Percentiles rank a stretch among this genome's conserved stretches.
These are phyloP conservation scores for Singerocomus rubriflavus DNA, from an alignment of 1,284 basidiomycete genomes.

Conservation along the genomic window DNA sequence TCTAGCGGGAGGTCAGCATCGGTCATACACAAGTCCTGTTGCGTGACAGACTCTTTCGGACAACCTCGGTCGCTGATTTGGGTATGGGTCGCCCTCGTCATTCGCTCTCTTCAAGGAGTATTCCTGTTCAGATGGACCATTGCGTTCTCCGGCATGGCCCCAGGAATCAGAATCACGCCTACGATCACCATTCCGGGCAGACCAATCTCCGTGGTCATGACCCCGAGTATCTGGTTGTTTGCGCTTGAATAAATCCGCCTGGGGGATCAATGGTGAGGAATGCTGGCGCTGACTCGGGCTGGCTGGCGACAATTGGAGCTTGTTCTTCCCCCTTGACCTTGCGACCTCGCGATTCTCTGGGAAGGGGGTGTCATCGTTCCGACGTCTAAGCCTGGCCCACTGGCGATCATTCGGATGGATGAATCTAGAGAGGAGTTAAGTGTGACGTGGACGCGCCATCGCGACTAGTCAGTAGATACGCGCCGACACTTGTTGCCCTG, in stretches of 20 bases:
- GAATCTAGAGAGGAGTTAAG: conserved; percentile 38
- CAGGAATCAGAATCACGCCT: conserved; percentile 30
- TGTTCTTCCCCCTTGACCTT: conserved; percentile 26
- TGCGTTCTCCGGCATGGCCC: conserved; percentile 24
- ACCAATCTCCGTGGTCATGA: conserved; percentile 24
- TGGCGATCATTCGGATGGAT: conserved; percentile 48
- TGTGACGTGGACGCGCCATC: conserved; percentile 7
- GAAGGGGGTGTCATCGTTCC: conserved; percentile 14
- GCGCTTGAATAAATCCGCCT: conserved; percentile 33
- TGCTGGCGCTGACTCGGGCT: conserved; percentile 25
- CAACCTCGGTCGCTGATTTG: conserved; percentile 29
- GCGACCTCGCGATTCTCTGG: conserved; percentile 18
- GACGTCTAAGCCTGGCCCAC: conserved; percentile 37
- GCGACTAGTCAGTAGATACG: conserved; percentile 13
- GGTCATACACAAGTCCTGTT: background rate
- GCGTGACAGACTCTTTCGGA: conserved; percentile 28
- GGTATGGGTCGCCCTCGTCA: conserved; percentile 26
- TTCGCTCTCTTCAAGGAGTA: conserved; percentile 29
- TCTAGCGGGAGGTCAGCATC: conserved; percentile 20
- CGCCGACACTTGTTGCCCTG: conserved; percentile 50
- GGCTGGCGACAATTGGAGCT: conserved; percentile 15
- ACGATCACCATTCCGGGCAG: conserved; percentile 20
- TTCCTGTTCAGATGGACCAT: conserved; percentile 12
- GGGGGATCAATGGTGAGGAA: conserved; percentile 32
- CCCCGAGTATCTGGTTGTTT: conserved; percentile 21